Evolutionary conservation across 192 early-diverging fungal species (phyloP), one percentile per base, ranked within the genome.

Genomic region (Chytriomyces sp.): DNA sequence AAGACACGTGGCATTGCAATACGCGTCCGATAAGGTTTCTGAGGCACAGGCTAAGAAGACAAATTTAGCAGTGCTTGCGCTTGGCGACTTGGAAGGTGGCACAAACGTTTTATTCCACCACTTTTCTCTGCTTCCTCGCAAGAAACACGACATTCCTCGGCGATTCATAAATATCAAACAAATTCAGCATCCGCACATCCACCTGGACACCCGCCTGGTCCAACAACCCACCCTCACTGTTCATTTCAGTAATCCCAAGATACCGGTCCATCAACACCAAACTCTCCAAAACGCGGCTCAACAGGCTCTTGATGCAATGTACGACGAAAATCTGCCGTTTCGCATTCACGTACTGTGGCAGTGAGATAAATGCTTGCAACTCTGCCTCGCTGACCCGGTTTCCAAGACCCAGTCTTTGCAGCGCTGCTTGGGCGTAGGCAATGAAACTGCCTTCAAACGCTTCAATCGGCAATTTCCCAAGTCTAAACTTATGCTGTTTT

Each of bases 91-190:
- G n/a, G n/a, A n/a, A n/a, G n/a, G n/a, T n/a, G n/a, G n/a, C n/a
- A n/a, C n/a, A n/a, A n/a, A n/a, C n/a, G n/a, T n/a, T n/a, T n/a
- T 35, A 35, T 0, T 35, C 28, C 28, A 2, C 28, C 28, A 2
- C 28, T 2, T 59, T 59, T 6, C 16, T 44, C 59, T 45, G 70
- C 50, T 74, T 79, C 20, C 48, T 23, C 9, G 72, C 69, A 7
- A 79, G 9, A 53, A 79, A 50, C 47, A 79, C 78, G 43, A 74
- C 67, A 46, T 79, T 79, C 48, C 78, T 6, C 50, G 78, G 78
- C 10, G 45, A 50, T 44, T 79, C 78, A 2, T 28, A 11, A 44
- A 79, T 20, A 67, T 79, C 78, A 79, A 79, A 79, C n/a, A 79
- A 63, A 45, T 74, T 79, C 10, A 79, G 64, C 78, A 79, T 72